phyloP scores from a whole-genome alignment of 257 asterid species.

The Nicotiana sylvestris region DNA sequence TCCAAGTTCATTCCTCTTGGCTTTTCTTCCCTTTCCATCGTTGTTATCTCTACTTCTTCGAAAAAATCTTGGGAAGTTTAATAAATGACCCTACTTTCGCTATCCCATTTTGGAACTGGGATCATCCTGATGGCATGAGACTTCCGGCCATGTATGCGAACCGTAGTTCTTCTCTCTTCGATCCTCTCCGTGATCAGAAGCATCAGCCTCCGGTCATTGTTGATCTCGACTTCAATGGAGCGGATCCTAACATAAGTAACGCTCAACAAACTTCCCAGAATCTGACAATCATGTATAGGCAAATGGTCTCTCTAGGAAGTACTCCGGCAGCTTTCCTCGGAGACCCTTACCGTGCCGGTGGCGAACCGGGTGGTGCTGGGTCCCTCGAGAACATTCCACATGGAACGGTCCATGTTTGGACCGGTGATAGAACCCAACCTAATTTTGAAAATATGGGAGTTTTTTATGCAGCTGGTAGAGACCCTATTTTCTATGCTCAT shows the following conservation, averaged over 20 bases:
- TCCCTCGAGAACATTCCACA: conserved; percentile 70
- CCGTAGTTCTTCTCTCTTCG: conserved; percentile 45
- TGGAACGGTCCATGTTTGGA: conserved; percentile 65
- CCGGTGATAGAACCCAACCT: conserved; percentile 67
- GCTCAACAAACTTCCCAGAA: conserved; percentile 35
- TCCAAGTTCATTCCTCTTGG: conserved; percentile 85
- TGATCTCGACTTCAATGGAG: conserved; percentile 52
- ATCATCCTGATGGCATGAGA: conserved; percentile 58
- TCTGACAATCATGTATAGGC: conserved; percentile 63
- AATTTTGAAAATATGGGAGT: conserved; percentile 70
- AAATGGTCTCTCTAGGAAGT: conserved; percentile 59
- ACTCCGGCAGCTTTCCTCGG: conserved; percentile 58
- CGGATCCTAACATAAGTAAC: conserved; percentile 13
- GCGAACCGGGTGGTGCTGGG: conserved; percentile 53
- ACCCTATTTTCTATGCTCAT: conserved; percentile 74
- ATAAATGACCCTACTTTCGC: conserved; percentile 68
- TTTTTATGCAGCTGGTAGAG: conserved; percentile 78
- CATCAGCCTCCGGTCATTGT: conserved; percentile 66
- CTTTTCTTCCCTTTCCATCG: conserved; percentile 71
- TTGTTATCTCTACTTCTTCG: conserved; percentile 66
- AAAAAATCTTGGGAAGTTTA: conserved; percentile 52
- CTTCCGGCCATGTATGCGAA: conserved; percentile 49
- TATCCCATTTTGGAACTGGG: conserved; percentile 87
- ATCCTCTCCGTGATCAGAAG: conserved; percentile 44
- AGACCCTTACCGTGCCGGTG: conserved; percentile 60